These are phyloP conservation scores for Chaetothyriales sp. DNA, from an alignment of 2,329 filamentous ascomycete species.

Conservation along the genomic window DNA sequence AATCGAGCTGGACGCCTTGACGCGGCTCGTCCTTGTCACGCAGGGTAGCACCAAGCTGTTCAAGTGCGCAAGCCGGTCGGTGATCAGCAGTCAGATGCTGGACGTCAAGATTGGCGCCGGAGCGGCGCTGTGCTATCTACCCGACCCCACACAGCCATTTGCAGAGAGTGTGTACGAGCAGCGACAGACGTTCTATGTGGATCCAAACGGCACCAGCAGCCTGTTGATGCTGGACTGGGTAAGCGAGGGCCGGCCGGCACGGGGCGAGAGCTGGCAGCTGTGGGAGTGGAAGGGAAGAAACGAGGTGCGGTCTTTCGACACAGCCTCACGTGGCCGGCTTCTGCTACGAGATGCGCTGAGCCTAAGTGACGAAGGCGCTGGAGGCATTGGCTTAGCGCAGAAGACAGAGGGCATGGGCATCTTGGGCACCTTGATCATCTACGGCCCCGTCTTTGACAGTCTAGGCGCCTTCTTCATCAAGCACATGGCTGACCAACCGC, in stretches of 20 bases:
- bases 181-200: slow-evolving; percentile 59
- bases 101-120: slow-evolving; percentile 34
- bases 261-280: slow-evolving; percentile 82
- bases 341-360: slow-evolving; percentile 77
- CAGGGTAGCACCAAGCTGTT: slow-evolving; percentile 92
- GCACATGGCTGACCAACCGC: slow-evolving; percentile 64
- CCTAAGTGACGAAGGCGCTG: slow-evolving; percentile 45
- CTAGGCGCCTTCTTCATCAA: slow-evolving; percentile 62
- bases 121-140: slow-evolving; percentile 52
- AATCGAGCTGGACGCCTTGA: slow-evolving; percentile 49
- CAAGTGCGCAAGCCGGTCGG: slow-evolving; percentile 46
- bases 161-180: slow-evolving; percentile 73
- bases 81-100: slow-evolving; percentile 34
- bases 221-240: slow-evolving; percentile 91
- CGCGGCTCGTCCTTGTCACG: slow-evolving; percentile 50
- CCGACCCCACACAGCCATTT: slow-evolving; percentile 90
- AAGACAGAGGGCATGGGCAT: slow-evolving; percentile 43
- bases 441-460: slow-evolving; percentile 53
- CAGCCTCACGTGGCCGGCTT: slow-evolving; percentile 37
- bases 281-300: slow-evolving; percentile 68
- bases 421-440: slow-evolving; percentile 72
- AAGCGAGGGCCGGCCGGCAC: slow-evolving; percentile 68
- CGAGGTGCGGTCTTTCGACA: slow-evolving; percentile 54
- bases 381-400: slow-evolving; percentile 15
- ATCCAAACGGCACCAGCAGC: slow-evolving; percentile 35